Evolutionary conservation across 306 rosid species (phyloP).

Genomic region (Quercus mongolica): DNA sequence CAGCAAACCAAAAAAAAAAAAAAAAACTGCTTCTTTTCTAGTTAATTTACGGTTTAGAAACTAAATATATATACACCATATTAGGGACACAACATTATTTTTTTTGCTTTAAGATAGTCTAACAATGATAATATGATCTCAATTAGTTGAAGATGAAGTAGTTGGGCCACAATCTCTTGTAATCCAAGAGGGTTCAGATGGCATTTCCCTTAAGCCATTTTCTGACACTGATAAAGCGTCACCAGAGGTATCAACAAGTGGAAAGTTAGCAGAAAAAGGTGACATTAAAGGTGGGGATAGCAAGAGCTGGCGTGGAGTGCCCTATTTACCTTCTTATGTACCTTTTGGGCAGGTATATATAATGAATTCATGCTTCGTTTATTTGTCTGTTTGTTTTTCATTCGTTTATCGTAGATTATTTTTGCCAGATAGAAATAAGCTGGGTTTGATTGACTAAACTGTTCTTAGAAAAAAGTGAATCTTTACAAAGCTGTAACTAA

Average conservation of each 20-base stretch:
- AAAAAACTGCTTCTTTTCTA: too few relatives aligned
- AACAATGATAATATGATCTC: too few relatives aligned
- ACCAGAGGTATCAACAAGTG: conserved; percentile 40
- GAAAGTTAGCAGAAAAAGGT: conserved; percentile 44
- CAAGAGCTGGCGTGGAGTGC: conserved; percentile 68
- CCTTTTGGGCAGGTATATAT: conserved; percentile 87
- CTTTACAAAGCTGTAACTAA: too few relatives aligned
- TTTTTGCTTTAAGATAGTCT: too few relatives aligned
- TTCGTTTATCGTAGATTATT: too few relatives aligned
- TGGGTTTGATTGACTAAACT: too few relatives aligned
- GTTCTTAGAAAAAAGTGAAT: too few relatives aligned
- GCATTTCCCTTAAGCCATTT: conserved; percentile 89
- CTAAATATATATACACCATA: too few relatives aligned
- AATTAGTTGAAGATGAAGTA: conserved; percentile 61
- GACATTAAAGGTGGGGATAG: conserved; percentile 40
- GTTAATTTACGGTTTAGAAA: too few relatives aligned
- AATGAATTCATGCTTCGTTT: conserved; percentile 3
- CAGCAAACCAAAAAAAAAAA: too few relatives aligned
- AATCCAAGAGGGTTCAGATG: conserved; percentile 89
- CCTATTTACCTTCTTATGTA: conserved; percentile 90
- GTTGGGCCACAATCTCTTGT: conserved; percentile 84
- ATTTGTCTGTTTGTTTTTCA: not conserved
- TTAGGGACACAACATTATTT: too few relatives aligned
- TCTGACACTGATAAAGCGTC: conserved; percentile 47
- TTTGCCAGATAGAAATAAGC: too few relatives aligned